Evolutionary conservation across 768 basidiomycete genomes (phyloP).

Genomic region (Tephrocybe sp.): DNA sequence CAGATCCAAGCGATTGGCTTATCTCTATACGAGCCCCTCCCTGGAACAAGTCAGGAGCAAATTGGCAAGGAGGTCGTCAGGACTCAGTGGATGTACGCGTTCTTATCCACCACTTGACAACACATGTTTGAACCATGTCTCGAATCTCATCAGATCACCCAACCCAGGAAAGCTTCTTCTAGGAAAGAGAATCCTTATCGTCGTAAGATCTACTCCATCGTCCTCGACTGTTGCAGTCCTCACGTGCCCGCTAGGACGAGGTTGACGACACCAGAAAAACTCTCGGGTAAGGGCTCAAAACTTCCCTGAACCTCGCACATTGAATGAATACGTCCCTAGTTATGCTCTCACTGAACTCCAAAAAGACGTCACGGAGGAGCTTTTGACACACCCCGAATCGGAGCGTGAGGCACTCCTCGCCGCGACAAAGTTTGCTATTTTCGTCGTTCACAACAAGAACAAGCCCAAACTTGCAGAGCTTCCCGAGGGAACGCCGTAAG

Average conservation of each 20-base stretch:
- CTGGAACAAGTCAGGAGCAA: slow-evolving; percentile 68
- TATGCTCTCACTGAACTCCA: slow-evolving; percentile 89
- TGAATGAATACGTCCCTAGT: slow-evolving; percentile 34
- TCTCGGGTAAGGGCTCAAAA: slow-evolving; percentile 55
- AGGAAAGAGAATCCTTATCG: slow-evolving; percentile 78
- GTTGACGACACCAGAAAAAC: slow-evolving; percentile 89
- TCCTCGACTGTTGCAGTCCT: not conserved
- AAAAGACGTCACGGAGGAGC: slow-evolving; percentile 79
- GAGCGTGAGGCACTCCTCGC: slow-evolving; percentile 66
- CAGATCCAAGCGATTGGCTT: slow-evolving; percentile 96
- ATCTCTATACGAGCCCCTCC: slow-evolving; percentile 89
- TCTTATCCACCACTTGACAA: no score
- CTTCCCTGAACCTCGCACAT: not conserved
- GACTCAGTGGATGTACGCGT: slow-evolving; percentile 91
- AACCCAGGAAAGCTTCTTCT: slow-evolving; percentile 68
- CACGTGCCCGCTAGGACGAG: slow-evolving; percentile 57
- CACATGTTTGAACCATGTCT: slow-evolving; percentile 1
- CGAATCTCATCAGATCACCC: slow-evolving; percentile 45
- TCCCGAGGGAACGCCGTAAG: slow-evolving; percentile 64
- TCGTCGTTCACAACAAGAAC: slow-evolving; percentile 93
- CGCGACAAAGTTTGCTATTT: slow-evolving; percentile 82
- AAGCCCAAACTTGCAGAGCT: slow-evolving; percentile 82
- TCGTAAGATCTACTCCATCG: slow-evolving; percentile 48
- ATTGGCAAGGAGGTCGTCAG: slow-evolving; percentile 84
- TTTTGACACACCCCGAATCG: slow-evolving; percentile 60